Conservation (phyloP, 1,284 basidiomycete species). For the Pseudozyma flocculosa region DNA sequence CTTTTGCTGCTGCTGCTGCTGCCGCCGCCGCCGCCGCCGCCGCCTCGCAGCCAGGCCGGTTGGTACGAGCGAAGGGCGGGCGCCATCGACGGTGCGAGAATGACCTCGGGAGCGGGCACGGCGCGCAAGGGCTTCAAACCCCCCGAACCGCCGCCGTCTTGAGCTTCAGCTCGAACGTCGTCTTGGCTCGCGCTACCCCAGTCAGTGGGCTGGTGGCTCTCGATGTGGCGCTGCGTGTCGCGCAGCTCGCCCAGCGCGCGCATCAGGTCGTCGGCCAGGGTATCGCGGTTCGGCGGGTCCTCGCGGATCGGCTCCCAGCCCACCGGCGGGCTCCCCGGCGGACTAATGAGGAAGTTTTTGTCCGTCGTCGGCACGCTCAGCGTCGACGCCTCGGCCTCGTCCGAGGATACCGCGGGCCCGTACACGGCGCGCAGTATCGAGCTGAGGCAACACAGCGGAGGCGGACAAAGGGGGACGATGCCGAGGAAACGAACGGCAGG, state of each 20-base stretch:
- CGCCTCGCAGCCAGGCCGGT: constrained; percentile 15
- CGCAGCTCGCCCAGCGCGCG: constrained; percentile 48
- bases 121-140: too few species aligned
- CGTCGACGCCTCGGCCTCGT: constrained; percentile 18
- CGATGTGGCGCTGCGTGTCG: constrained; percentile 38
- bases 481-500: too few species aligned
- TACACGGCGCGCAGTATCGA: constrained; percentile 26
- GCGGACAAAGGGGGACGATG: too few species aligned
- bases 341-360: constrained; percentile 95
- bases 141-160: constrained; percentile 4
- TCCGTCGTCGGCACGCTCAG: constrained; percentile 67
- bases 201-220: constrained; percentile 23
- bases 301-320: constrained; percentile 93
- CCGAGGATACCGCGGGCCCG: constrained; percentile 10
- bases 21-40: too few species aligned
- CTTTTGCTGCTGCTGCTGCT: not conserved
- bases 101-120: constrained; percentile 21
- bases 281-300: constrained; percentile 82
- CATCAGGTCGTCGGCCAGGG: constrained; percentile 87
- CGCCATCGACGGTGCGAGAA: constrained; percentile 18
- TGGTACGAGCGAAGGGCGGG: constrained; percentile 12
- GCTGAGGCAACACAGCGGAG: not conserved
- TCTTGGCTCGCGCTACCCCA: constrained; percentile 7
- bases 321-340: constrained; percentile 94
- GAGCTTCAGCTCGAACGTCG: not conserved